Evolutionary conservation across 495 filamentous ascomycete genomes (phyloP).

Genomic region (Saxophila tyrrhenica): DNA sequence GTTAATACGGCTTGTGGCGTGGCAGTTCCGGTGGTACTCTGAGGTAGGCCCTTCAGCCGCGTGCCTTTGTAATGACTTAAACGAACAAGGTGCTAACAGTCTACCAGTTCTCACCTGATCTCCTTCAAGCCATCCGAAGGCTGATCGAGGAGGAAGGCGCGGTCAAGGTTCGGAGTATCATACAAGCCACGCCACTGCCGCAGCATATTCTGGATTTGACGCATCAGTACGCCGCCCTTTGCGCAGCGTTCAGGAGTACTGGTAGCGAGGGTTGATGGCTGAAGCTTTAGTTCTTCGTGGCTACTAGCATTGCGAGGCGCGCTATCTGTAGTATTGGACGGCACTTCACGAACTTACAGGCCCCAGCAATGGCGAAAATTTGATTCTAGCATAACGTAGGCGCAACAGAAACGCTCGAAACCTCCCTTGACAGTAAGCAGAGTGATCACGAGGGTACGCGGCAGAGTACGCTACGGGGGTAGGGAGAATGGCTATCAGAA

Average conservation of each 20-base stretch:
- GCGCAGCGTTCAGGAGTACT: slow-evolving; percentile 86
- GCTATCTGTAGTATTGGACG: too few relatives aligned
- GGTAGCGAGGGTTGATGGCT: slow-evolving; percentile 70
- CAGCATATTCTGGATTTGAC: slow-evolving; percentile 90
- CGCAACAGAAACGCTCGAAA: too few relatives aligned
- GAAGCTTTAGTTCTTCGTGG: too few relatives aligned
- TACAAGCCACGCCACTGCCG: slow-evolving; percentile 87
- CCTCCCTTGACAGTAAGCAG: too few relatives aligned
- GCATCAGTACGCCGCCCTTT: slow-evolving; percentile 89
- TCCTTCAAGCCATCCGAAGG: slow-evolving; percentile 75
- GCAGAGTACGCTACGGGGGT: too few relatives aligned
- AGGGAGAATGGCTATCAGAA: too few relatives aligned
- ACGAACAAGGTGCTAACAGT: not conserved
- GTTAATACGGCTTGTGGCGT: slow-evolving; percentile 79
- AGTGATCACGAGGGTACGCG: too few relatives aligned
- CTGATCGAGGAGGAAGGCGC: slow-evolving; percentile 96
- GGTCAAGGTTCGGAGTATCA: slow-evolving; percentile 92
- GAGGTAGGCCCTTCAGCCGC: slow-evolving; percentile 50
- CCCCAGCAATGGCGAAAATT: too few relatives aligned
- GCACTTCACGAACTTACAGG: too few relatives aligned
- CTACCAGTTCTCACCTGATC: slow-evolving; percentile 73
- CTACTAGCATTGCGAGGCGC: too few relatives aligned
- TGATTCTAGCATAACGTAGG: too few relatives aligned
- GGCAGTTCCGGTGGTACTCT: slow-evolving; percentile 99
- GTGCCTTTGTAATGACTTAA: not conserved